Conservation (phyloP, 139 green algal genomes). For the Desmodesmus armatus region DNA sequence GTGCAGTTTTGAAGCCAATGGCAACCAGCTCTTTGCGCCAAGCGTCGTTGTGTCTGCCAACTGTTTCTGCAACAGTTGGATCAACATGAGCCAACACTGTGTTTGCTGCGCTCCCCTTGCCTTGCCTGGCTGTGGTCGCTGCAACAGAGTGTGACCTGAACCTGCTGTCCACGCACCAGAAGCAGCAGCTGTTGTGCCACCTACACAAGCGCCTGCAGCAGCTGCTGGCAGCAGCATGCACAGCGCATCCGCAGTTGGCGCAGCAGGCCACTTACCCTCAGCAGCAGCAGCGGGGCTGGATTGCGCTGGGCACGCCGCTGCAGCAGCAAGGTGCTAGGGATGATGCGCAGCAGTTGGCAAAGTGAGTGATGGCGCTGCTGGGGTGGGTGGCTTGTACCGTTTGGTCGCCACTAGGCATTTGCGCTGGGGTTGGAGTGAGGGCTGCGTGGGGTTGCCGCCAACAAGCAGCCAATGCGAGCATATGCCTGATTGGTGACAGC, state of each 20-base stretch:
- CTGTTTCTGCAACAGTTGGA: no score
- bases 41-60: no score
- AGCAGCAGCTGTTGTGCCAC: conserved; percentile 65
- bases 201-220: conserved; percentile 62
- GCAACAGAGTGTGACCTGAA: conserved; percentile 56
- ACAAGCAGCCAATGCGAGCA: no score
- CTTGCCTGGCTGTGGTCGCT: no score
- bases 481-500: no score
- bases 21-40: no score
- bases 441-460: no score
- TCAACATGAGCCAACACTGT: no score
- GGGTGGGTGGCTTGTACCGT: background rate
- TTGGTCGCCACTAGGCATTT: no score
- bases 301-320: background rate
- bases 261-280: conserved; percentile 6
- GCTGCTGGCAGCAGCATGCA: conserved; percentile 18
- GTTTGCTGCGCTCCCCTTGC: no score
- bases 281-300: conserved; percentile 30
- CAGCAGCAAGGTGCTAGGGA: background rate
- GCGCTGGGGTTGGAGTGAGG: no score
- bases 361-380: background rate
- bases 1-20: no score
- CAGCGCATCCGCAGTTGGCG: conserved; percentile 2
- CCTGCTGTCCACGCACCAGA: conserved; percentile 54
- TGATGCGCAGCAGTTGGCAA: background rate